phyloP scores from a whole-genome alignment of 345 rosid genomes.

The Leavenworthia alabamica region DNA sequence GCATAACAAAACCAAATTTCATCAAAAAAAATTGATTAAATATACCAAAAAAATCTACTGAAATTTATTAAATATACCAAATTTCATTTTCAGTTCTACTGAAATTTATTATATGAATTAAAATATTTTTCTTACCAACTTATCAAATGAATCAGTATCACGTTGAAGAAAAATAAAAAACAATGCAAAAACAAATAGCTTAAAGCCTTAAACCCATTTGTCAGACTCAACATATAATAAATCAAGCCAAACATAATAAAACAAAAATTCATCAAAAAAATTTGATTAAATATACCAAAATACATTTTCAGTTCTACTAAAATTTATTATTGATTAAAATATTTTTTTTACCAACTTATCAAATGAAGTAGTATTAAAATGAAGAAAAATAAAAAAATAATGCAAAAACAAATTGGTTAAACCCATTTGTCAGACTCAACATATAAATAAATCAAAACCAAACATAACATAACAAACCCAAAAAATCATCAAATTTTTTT shows the following conservation, averaged over 20 bases:
- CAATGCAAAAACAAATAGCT: background rate
- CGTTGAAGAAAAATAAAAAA: background rate
- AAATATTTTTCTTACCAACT: too few relatives aligned
- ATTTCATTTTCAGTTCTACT: too few relatives aligned
- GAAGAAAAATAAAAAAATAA: background rate
- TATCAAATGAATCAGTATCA: too few relatives aligned
- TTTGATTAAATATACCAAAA: background rate
- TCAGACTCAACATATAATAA: background rate
- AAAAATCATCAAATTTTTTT: background rate
- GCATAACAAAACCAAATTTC: too few relatives aligned
- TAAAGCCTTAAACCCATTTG: background rate
- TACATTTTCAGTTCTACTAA: background rate
- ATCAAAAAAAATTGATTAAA: too few relatives aligned
- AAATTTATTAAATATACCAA: too few relatives aligned
- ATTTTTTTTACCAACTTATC: background rate
- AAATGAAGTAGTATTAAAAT: too few relatives aligned
- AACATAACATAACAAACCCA: background rate
- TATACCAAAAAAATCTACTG: too few relatives aligned
- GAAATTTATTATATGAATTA: too few relatives aligned
- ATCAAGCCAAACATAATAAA: background rate
- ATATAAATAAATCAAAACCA: too few relatives aligned
- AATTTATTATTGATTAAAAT: too few relatives aligned
- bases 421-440: background rate
- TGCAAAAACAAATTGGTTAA: background rate
- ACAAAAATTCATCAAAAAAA: background rate